Evolutionary conservation across 176 grass and related monocot genomes (phyloP).

Genomic region (Tillandsia fasciculata): DNA sequence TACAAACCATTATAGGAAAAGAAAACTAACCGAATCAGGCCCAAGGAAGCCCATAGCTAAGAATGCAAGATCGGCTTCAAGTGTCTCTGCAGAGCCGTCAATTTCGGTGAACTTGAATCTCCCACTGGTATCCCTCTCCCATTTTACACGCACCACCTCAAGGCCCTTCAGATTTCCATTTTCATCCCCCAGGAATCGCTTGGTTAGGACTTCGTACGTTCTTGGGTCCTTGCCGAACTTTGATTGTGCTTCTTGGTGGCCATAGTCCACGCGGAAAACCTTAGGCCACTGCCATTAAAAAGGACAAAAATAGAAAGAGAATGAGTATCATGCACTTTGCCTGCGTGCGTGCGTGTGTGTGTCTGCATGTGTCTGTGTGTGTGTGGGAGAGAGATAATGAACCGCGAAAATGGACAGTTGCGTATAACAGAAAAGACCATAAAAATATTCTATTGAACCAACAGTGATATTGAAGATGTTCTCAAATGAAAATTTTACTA

Average conservation of each 20-base stretch:
- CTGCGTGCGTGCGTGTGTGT: no score
- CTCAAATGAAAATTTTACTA: no score
- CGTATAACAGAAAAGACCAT: no score
- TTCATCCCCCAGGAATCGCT: slow-evolving; percentile 71
- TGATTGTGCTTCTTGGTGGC: slow-evolving; percentile 74
- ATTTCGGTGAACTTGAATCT: slow-evolving; percentile 66
- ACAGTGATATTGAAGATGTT: no score
- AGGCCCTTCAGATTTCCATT: slow-evolving; percentile 77
- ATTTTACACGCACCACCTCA: slow-evolving; percentile 56
- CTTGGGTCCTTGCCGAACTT: slow-evolving; percentile 95
- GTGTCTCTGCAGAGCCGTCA: slow-evolving; percentile 65
- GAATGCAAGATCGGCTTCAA: slow-evolving; percentile 91
- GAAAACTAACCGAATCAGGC: slow-evolving; percentile 61
- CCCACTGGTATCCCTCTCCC: slow-evolving; percentile 66
- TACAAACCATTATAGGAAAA: background rate
- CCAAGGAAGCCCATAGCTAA: slow-evolving; percentile 97
- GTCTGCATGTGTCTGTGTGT: no score
- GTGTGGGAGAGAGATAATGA: no score
- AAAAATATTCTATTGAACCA: no score
- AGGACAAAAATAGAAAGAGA: slow-evolving; percentile 11
- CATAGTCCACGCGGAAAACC: slow-evolving; percentile 86
- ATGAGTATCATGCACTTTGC: slow-evolving; percentile 13
- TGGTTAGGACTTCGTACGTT: slow-evolving; percentile 76
- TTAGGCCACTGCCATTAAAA: slow-evolving; percentile 61
- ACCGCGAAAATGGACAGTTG: no score